Conservation (phyloP, 108 stramenopile genomes). For the Skeletonema tropicum region DNA sequence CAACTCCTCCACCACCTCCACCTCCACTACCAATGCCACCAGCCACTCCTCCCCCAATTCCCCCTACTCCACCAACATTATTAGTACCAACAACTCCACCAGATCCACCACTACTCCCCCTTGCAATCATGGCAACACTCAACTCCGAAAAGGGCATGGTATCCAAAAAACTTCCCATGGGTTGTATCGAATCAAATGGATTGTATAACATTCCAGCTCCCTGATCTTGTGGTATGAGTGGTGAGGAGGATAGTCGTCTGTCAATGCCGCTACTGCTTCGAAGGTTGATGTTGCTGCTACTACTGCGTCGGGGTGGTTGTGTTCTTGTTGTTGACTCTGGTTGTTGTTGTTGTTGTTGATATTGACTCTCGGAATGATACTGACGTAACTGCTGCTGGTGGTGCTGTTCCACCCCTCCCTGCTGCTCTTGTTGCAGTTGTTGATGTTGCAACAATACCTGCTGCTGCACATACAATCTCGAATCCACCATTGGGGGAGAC, state of each 20-base stretch:
- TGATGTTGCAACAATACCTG: not conserved
- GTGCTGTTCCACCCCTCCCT: too few species aligned
- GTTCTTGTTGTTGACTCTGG: too few species aligned
- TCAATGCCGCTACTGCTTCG: not conserved
- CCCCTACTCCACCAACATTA: not conserved
- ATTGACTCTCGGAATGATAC: too few species aligned
- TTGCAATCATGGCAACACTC: not conserved
- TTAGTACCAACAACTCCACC: not conserved
- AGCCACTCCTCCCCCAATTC: too few species aligned
- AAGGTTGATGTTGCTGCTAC: not conserved
- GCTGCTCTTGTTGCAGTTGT: too few species aligned
- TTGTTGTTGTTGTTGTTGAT: too few species aligned
- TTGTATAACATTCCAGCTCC: conserved; percentile 11
- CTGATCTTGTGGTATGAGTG: conserved; percentile 11
- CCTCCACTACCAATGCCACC: not conserved
- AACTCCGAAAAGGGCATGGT: conserved; percentile 7
- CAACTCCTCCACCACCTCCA: not conserved
- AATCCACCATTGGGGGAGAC: too few species aligned
- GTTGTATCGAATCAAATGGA: conserved; percentile 16
- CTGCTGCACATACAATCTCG: not conserved
- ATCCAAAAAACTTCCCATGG: conserved; percentile 2
- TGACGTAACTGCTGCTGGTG: not conserved
- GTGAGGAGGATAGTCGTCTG: not conserved
- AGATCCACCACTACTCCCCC: not conserved
- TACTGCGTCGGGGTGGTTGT: not conserved